phyloP scores from a whole-genome alignment of 2,329 filamentous ascomycete genomes.

The Epichloe sp. region DNA sequence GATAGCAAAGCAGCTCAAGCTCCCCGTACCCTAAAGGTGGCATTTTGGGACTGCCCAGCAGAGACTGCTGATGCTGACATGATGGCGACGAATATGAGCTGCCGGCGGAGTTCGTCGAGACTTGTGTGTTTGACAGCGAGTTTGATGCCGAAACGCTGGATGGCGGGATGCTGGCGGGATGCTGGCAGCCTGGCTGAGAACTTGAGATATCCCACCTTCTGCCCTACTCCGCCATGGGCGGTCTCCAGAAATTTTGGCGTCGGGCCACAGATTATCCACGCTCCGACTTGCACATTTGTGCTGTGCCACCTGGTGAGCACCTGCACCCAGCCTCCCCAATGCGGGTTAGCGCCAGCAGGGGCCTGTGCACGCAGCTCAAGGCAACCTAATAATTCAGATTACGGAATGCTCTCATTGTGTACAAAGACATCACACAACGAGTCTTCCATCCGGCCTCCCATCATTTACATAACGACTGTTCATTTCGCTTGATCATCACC shows the following conservation, averaged over 20 bases:
- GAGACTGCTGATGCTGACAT: constrained; percentile 30
- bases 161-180: constrained; percentile 4
- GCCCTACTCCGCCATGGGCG: constrained; percentile 22
- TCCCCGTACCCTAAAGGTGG: constrained; percentile 41
- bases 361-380: constrained; percentile 25
- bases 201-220: constrained; percentile 28
- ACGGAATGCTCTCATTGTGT: constrained; percentile 25
- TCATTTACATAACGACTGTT: background rate
- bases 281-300: constrained; percentile 15
- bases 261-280: constrained; percentile 27
- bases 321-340: constrained; percentile 6
- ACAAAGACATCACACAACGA: constrained; percentile 9
- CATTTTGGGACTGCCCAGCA: constrained; percentile 31
- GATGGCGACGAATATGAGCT: constrained; percentile 27
- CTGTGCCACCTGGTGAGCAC: constrained; percentile 1
- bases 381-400: constrained; percentile 21
- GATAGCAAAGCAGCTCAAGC: constrained; percentile 11
- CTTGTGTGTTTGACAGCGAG: constrained; percentile 18
- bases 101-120: constrained; percentile 13
- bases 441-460: background rate
- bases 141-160: constrained; percentile 13
- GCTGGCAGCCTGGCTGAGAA: constrained; percentile 19
- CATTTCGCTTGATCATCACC: background rate
- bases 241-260: constrained; percentile 26
- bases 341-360: constrained; percentile 13